phyloP scores from a whole-genome alignment of 2,329 filamentous ascomycete species.

The Sclerotinia minor region DNA sequence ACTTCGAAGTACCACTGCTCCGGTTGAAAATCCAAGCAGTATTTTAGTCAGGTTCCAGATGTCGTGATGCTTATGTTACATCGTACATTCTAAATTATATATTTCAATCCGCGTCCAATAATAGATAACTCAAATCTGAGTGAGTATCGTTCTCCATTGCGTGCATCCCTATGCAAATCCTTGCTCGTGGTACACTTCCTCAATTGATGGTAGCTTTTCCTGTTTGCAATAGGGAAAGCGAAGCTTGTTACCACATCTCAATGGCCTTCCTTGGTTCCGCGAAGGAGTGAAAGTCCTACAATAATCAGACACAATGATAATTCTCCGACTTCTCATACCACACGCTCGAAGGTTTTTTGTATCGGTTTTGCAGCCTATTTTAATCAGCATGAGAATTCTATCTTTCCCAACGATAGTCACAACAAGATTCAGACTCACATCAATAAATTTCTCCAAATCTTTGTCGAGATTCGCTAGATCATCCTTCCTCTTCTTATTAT shows the following conservation, averaged over 20 bases:
- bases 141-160: not conserved
- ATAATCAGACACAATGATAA: not conserved
- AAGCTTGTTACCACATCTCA: not conserved
- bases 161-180: not conserved
- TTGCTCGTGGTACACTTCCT: not conserved
- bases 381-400: slow-evolving; percentile 20
- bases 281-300: not conserved
- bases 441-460: slow-evolving; percentile 91
- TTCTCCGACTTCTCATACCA: slow-evolving; percentile 38
- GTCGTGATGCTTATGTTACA: slow-evolving; percentile 1
- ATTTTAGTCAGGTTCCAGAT: slow-evolving; percentile 8
- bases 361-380: slow-evolving; percentile 80
- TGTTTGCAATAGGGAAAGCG: not conserved
- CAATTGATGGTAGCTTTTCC: not conserved
- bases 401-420: not conserved
- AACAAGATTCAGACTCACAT: slow-evolving; percentile 53
- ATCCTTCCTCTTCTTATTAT: slow-evolving; percentile 91
- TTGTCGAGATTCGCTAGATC: slow-evolving; percentile 88
- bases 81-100: not conserved
- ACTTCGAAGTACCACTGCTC: not conserved
- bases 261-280: not conserved
- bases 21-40: not conserved
- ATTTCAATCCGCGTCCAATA: not conserved
- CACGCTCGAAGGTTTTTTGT: slow-evolving; percentile 81
- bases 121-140: not conserved